Base-by-base conservation (phyloP, 441 rosid genomes). In the Erodium moschatum region DNA sequence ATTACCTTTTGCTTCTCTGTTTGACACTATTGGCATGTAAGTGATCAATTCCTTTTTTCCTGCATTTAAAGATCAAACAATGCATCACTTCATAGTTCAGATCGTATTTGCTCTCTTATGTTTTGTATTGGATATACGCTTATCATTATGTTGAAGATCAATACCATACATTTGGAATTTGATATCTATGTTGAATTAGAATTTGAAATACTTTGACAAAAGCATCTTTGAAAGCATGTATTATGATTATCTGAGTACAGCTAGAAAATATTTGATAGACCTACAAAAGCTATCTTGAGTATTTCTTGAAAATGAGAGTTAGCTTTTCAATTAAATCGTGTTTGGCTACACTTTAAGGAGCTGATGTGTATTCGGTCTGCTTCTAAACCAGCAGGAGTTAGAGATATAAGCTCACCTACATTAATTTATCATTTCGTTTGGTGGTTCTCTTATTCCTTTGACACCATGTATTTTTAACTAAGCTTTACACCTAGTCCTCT, bases 21-120 rank as follows among this genome's bases (percentile, higher is more conserved):
- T 88, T 79, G 97, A 91, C 74, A 87, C 97, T 69, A 96, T 95
- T 67, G 96, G 97, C 82, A 84, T 81, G 99, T 95, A 81, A 86
- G 97, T 81, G 18, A 46, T 40, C 40, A 65, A 65, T 4, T 46
- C 21, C 64, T 73, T 75, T 50, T n/a, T 44, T 73, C 65, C 61
- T 10, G 66, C 35, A 58, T 70, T 9, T 24, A 54, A 56, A 66
- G 54, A 40, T 42, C 16, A 44, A 24, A 19, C 54, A 18, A n/a
- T 15, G 31, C 24, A 46, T 24, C 21, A n/a, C n/a, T n/a, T n/a
- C n/a, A n/a, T n/a, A 9, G 15, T 21, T 27, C 29, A 67, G 60
- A 52, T 52, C 20, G 16, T 15, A 52, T 44, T 1, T 12, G 2
- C n/a, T 44, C 60, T n/a, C 20, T 50, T 50, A 13, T n/a, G 12